Conservation (phyloP, 2,329 filamentous ascomycete species). For the Escovopsis sp. region DNA sequence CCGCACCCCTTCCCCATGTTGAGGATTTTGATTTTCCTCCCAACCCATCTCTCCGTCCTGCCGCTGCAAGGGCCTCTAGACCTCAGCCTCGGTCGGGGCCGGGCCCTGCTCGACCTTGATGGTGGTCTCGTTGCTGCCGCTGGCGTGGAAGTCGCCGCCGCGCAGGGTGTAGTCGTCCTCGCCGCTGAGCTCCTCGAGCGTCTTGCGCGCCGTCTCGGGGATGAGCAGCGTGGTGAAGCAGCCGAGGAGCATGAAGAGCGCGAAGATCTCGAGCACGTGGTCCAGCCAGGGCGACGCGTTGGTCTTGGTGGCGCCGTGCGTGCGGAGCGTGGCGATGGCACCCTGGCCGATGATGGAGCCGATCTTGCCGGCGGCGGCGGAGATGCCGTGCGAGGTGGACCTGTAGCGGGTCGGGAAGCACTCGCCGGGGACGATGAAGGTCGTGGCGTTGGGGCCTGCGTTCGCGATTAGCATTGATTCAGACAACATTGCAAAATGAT, state of each 20-base stretch:
- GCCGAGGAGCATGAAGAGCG: slow-evolving; percentile 63
- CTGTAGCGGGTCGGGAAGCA: slow-evolving; percentile 42
- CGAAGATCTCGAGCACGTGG: slow-evolving; percentile 62
- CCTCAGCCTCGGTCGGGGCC: too few relatives aligned
- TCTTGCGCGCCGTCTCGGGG: slow-evolving; percentile 61
- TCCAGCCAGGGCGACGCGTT: slow-evolving; percentile 51
- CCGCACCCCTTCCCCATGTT: too few relatives aligned
- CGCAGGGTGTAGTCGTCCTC: slow-evolving; percentile 19
- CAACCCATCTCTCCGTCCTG: too few relatives aligned
- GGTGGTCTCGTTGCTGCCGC: too few relatives aligned
- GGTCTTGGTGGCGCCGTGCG: slow-evolving; percentile 23
- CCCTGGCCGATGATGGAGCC: slow-evolving; percentile 43
- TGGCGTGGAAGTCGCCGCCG: not conserved
- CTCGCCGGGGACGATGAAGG: slow-evolving; percentile 42
- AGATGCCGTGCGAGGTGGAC: slow-evolving; percentile 43
- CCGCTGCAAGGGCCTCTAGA: too few relatives aligned
- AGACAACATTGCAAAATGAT: too few relatives aligned
- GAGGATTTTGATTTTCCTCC: too few relatives aligned
- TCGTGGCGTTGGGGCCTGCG: slow-evolving; percentile 37
- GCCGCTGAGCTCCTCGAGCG: slow-evolving; percentile 46
- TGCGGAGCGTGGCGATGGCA: slow-evolving; percentile 40
- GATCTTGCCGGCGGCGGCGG: slow-evolving; percentile 39
- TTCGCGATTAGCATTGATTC: not conserved
- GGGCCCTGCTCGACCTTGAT: too few relatives aligned
- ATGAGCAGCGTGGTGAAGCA: slow-evolving; percentile 55